Conservation (phyloP, 805 yeast genomes). For the Cyberlindnera mycetangii region DNA sequence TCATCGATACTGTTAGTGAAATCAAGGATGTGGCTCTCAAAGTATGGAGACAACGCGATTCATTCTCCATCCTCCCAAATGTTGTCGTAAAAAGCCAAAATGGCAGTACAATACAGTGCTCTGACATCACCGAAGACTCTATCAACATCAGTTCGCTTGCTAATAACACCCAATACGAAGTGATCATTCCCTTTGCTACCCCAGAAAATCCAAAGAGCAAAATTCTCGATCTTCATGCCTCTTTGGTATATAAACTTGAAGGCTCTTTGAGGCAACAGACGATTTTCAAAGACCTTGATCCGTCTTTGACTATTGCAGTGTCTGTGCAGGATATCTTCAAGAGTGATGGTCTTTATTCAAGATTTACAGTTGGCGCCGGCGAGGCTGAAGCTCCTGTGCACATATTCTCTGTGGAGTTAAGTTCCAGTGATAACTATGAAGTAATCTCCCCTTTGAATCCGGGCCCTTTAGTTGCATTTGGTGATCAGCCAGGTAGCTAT, state of each 20-base stretch:
- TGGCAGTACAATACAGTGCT: not conserved
- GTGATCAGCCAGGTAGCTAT: constrained; percentile 67
- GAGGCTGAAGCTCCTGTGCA: constrained; percentile 50
- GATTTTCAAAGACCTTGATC: constrained; percentile 38
- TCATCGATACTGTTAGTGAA: constrained; percentile 9
- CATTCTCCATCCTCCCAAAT: constrained; percentile 1
- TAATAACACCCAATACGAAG: constrained; percentile 18
- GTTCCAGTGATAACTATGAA: constrained; percentile 32
- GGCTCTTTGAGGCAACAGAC: constrained; percentile 20
- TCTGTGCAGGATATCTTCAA: constrained; percentile 80
- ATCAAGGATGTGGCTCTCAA: constrained; percentile 9
- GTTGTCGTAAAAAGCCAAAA: constrained; percentile 5
- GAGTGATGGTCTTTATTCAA: constrained; percentile 52
- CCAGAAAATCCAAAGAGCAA: constrained; percentile 20
- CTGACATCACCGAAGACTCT: constrained; percentile 2
- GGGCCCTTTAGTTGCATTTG: constrained; percentile 47
- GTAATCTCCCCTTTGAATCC: constrained; percentile 32
- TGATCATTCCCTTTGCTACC: constrained; percentile 33
- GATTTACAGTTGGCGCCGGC: constrained; percentile 65
- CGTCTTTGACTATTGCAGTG: constrained; percentile 60
- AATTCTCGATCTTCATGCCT: constrained; percentile 13
- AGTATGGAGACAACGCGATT: constrained; percentile 10
- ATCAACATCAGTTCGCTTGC: constrained; percentile 6
- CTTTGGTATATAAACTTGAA: constrained; percentile 10
- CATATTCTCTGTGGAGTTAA: constrained; percentile 42